Evolutionary conservation across 176 grass and related monocot genomes (phyloP).

Genomic region (Oryza nivara): DNA sequence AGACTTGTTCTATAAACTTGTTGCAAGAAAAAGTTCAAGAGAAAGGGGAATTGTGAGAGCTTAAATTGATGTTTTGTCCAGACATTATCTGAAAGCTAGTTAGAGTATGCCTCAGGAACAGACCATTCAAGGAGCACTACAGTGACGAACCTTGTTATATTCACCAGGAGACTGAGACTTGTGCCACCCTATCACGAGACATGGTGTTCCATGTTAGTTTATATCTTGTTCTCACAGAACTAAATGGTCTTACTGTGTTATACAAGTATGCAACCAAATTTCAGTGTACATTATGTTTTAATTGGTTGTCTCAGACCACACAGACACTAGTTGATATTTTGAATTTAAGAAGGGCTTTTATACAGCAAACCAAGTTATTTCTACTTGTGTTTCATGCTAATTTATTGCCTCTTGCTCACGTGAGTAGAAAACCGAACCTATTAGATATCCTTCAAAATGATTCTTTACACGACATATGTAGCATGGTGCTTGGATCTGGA

Average conservation of each 20-base stretch:
- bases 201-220: constrained; percentile 5
- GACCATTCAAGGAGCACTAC: constrained; percentile 9
- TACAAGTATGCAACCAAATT: background rate
- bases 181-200: background rate
- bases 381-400: background rate
- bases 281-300: background rate
- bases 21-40: background rate
- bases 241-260: background rate
- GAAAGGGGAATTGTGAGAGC: background rate
- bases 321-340: background rate
- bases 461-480: constrained; percentile 10
- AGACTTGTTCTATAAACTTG: background rate
- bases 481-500: constrained; percentile 13
- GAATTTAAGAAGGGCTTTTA: background rate
- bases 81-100: background rate
- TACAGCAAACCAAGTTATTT: background rate
- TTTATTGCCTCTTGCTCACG: constrained; percentile 4
- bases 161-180: background rate
- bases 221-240: background rate
- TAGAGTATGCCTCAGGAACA: background rate
- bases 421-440: background rate
- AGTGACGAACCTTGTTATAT: background rate
- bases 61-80: background rate
- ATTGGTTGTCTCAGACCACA: constrained; percentile 7
- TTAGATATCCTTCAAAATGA: background rate